Evolutionary conservation across 2,329 filamentous ascomycete genomes (phyloP), one percentile per base, ranked within the genome.

Genomic region (Leptographium lundbergii): DNA sequence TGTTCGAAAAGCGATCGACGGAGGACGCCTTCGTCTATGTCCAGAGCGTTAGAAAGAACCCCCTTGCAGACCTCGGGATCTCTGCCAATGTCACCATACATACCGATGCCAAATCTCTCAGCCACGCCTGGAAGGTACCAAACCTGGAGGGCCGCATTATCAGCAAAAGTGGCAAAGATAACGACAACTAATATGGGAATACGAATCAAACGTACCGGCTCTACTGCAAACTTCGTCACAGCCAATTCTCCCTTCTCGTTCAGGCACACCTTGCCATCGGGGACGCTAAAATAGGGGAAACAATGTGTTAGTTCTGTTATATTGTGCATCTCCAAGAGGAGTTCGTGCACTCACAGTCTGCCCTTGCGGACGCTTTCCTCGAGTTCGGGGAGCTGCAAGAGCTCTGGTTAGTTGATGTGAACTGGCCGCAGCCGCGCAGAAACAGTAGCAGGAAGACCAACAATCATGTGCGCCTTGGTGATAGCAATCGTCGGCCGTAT

Each of bases 141-240:
- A 17, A 89, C 77, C 76, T 79, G 62, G 56, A 25, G 29, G 11
- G 14, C 32, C 6, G 9, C 7, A 5, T 17, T 14, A 7, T 32
- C 22, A 22, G 22, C 3, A 13, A 17, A 6, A 19, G 24, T 5
- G 24, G 3, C 5, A 45, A 14, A 39, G 22, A 39, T 36, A 39
- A 34, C 32, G 24, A 11, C 51, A 6, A 25, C 24, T 4, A 32
- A 62, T 27, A 61, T 52, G 45, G 5, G 39, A 19, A 7, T 34
- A 17, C 14, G 36, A 39, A 14, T 25, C 19, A 22, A 4, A 74
- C 82, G 76, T 64, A 89, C 92, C 27, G 94, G 94, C 72, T 99
- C 94, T 24, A 96, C 94, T 4, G 94, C 94, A 63, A 97, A 89
- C 71, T 99, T 99, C 54, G 94, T 97, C 6, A 97, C 94, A 36